These are phyloP conservation scores for Fusarium siculi DNA, from an alignment of 2,329 filamentous ascomycete species.

Conservation along the genomic window DNA sequence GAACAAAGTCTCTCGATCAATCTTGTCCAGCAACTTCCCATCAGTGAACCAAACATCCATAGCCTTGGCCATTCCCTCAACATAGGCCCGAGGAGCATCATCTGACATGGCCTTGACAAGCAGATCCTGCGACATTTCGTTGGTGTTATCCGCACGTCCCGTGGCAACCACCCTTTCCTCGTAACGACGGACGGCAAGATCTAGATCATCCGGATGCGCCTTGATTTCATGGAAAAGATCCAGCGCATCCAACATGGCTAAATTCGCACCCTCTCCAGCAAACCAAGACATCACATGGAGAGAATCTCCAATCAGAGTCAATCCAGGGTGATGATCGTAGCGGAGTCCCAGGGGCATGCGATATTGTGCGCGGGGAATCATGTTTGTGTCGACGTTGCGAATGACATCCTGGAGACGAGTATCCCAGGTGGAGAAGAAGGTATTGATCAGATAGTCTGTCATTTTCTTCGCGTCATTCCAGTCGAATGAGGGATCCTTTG, in stretches of 20 bases:
- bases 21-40: not conserved
- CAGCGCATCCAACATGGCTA: not conserved
- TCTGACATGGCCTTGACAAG: not conserved
- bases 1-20: not conserved
- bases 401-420: not conserved
- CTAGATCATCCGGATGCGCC: rapidly evolving
- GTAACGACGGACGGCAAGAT: not conserved
- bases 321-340: rapidly evolving
- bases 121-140: not conserved
- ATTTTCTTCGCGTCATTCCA: not conserved
- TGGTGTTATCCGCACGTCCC: not conserved
- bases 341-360: not conserved
- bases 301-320: not conserved
- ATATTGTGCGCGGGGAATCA: not conserved
- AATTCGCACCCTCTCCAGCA: not conserved
- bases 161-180: not conserved
- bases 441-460: not conserved
- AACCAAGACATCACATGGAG: not conserved
- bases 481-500: not conserved
- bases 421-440: not conserved
- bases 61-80: not conserved
- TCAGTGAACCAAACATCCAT: not conserved
- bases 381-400: not conserved
- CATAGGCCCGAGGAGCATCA: not conserved
- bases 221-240: not conserved